Evolutionary conservation across 176 grass and related monocot genomes (phyloP).

Genomic region (Triticum urartu): DNA sequence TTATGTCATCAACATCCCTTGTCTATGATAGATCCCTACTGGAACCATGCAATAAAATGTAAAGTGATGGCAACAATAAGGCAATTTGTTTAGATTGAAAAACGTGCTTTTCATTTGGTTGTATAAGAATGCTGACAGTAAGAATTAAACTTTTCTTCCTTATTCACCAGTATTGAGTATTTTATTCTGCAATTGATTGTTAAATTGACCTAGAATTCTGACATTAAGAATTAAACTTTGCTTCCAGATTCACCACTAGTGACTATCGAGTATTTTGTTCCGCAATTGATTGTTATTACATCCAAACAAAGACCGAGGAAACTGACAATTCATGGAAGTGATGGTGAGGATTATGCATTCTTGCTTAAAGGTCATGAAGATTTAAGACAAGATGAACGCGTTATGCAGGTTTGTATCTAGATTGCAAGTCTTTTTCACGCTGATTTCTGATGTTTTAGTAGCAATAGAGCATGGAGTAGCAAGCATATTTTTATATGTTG

Average conservation of each 20-base stretch:
- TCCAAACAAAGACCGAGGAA: constrained; percentile 96
- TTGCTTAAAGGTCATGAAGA: constrained; percentile 98
- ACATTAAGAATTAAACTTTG: constrained; percentile 27
- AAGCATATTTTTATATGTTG: constrained; percentile 14
- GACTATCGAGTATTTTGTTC: constrained; percentile 86
- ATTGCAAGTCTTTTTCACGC: not conserved
- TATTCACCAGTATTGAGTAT: constrained; percentile 70
- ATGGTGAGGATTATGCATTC: constrained; percentile 95
- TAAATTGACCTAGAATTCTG: constrained; percentile 37
- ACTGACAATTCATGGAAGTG: constrained; percentile 89
- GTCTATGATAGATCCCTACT: constrained; percentile 7
- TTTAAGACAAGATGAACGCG: constrained; percentile 98
- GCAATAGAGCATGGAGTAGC: not conserved
- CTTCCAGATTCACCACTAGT: constrained; percentile 75
- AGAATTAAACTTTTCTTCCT: constrained; percentile 40
- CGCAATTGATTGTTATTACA: constrained; percentile 88
- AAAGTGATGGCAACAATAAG: constrained; percentile 7
- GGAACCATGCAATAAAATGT: constrained; percentile 2
- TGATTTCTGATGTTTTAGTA: constrained; percentile 2
- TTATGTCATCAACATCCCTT: not conserved
- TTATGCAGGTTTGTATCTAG: constrained; percentile 81
- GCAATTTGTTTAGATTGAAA: not conserved
- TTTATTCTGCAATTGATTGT: constrained; percentile 80
- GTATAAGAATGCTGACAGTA: constrained; percentile 6
- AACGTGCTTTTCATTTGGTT: not conserved